phyloP scores from a whole-genome alignment of 2,329 filamentous ascomycete genomes.

The Fusarium staphyleae region DNA sequence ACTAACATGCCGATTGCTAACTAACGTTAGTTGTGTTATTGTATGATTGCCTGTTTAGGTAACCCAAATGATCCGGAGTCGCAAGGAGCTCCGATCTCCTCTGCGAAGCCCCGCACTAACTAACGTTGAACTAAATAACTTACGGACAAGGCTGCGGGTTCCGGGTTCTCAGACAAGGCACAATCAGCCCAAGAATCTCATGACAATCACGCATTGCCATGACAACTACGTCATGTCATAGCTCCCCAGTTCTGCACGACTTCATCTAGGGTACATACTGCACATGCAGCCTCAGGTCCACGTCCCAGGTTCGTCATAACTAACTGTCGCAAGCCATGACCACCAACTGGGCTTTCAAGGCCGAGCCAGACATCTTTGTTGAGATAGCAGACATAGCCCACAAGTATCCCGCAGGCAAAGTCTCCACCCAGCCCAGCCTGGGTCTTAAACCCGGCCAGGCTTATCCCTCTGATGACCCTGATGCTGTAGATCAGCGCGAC shows the following conservation, averaged over 20 bases:
- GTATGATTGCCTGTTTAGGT: not conserved
- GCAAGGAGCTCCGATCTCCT: not conserved
- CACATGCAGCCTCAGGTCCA: too few species aligned
- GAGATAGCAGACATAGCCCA: slow-evolving; percentile 48
- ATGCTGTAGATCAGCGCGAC: slow-evolving; percentile 48
- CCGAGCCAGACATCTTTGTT: slow-evolving; percentile 49
- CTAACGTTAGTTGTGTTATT: not conserved
- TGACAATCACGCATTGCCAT: slow-evolving; percentile 12
- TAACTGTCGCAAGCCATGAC: slow-evolving; percentile 19
- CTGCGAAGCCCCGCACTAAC: slow-evolving; percentile 4
- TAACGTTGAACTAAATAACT: too few species aligned
- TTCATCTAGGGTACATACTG: not conserved
- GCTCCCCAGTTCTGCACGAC: not conserved
- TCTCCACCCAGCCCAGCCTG: slow-evolving; percentile 56
- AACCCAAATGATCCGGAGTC: not conserved
- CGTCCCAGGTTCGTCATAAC: too few species aligned
- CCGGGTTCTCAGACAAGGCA: not conserved
- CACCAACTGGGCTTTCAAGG: slow-evolving; percentile 35
- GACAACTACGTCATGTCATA: slow-evolving; percentile 31
- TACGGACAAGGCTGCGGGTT: not conserved
- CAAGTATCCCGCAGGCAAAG: slow-evolving; percentile 41
- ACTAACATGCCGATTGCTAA: too few species aligned
- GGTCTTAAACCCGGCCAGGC: slow-evolving; percentile 58
- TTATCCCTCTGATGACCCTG: slow-evolving; percentile 52
- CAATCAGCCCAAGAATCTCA: not conserved